Evolutionary conservation across 352 stramenopile genomes (phyloP).

Genomic region (Globisporangium abappressorium): DNA sequence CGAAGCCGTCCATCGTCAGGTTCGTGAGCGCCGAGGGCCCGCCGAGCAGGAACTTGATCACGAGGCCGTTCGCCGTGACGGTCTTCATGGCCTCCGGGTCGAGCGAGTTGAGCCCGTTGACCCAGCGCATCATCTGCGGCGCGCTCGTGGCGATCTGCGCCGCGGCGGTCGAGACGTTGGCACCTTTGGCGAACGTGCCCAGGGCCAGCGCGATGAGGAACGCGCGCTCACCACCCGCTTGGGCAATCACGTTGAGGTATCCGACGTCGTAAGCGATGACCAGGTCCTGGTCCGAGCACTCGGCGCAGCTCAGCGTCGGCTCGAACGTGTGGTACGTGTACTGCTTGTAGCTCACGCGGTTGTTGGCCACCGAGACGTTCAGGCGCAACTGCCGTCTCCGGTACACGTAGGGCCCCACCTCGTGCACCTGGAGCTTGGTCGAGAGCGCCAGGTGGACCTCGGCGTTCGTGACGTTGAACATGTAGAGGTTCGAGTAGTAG

Average conservation of each 20-base stretch:
- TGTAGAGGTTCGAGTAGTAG: constrained; percentile 63
- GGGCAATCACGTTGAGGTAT: constrained; percentile 68
- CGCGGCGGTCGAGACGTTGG: constrained; percentile 22
- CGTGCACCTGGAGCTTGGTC: constrained; percentile 54
- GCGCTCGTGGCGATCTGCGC: constrained; percentile 37
- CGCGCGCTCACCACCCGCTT: constrained; percentile 55
- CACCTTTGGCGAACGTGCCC: constrained; percentile 37
- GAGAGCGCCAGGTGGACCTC: constrained; percentile 48
- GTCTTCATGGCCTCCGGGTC: constrained; percentile 62
- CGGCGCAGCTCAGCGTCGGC: constrained; percentile 40
- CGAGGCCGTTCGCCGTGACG: constrained; percentile 34
- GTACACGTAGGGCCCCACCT: constrained; percentile 75
- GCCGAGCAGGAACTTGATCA: constrained; percentile 37
- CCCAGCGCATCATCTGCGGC: constrained; percentile 65
- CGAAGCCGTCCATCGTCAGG: constrained; percentile 57
- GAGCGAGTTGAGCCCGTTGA: constrained; percentile 79
- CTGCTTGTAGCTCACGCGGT: constrained; percentile 66
- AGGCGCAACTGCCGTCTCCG: constrained; percentile 57
- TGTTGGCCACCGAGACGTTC: constrained; percentile 53
- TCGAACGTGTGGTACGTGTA: constrained; percentile 78
- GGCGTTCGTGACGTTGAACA: constrained; percentile 80
- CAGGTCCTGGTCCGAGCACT: constrained; percentile 54
- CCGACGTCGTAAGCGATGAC: constrained; percentile 56
- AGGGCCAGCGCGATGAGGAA: constrained; percentile 44
- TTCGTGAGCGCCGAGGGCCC: constrained; percentile 32